phyloP scores from a whole-genome alignment of 2,329 filamentous ascomycete genomes.

The Fusarium algeriense region DNA sequence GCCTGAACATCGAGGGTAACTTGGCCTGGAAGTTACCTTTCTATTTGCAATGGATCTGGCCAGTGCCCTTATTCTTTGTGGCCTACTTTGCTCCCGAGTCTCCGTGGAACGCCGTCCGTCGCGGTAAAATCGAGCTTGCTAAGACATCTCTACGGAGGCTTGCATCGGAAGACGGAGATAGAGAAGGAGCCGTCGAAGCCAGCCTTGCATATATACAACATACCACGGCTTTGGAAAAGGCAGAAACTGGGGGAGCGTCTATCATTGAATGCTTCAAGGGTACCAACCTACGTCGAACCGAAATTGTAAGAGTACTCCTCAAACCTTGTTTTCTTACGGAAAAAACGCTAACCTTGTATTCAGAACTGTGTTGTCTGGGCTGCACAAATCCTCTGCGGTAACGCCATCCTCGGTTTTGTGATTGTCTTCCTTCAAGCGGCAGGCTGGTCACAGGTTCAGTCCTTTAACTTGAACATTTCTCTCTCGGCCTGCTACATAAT shows the following conservation, averaged over 20 bases:
- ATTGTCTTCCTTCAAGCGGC: slow-evolving; percentile 55
- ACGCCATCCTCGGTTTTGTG: slow-evolving; percentile 52
- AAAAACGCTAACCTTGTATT: background rate
- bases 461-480: slow-evolving; percentile 56
- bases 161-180: background rate
- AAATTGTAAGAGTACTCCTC: slow-evolving; percentile 44
- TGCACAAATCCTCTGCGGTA: slow-evolving; percentile 54
- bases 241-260: slow-evolving; percentile 50
- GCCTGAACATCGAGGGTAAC: slow-evolving; percentile 48
- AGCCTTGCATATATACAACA: background rate
- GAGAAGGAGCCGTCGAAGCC: background rate
- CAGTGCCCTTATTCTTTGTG: slow-evolving; percentile 45
- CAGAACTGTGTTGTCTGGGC: slow-evolving; percentile 55
- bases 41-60: slow-evolving; percentile 53
- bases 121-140: slow-evolving; percentile 43
- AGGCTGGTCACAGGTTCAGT: slow-evolving; percentile 52
- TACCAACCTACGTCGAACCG: slow-evolving; percentile 56
- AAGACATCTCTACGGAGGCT: background rate
- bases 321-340: fast-evolving
- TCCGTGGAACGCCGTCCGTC: slow-evolving; percentile 48
- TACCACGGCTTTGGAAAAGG: slow-evolving; percentile 49
- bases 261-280: slow-evolving; percentile 59
- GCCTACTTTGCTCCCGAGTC: slow-evolving; percentile 49
- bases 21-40: slow-evolving; percentile 55
- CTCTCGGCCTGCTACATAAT: slow-evolving; percentile 56